phyloP scores from a whole-genome alignment of 208 protist species.

The Trypanosomatidae sp. region DNA sequence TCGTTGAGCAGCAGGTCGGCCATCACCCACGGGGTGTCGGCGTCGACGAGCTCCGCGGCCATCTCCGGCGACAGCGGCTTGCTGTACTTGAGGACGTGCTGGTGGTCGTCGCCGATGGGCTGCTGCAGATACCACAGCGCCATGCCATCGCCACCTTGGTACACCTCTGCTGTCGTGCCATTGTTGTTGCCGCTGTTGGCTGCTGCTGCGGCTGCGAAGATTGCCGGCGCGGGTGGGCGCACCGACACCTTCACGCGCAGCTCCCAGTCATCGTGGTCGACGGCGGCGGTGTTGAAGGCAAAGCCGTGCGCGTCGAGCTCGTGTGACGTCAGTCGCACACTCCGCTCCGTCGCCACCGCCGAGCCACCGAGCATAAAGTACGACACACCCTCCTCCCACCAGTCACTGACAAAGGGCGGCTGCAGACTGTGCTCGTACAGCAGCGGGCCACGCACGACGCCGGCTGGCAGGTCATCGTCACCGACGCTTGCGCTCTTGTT shows the following conservation, averaged over 20 bases:
- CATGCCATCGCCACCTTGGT: conserved; percentile 71
- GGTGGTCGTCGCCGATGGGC: conserved; percentile 70
- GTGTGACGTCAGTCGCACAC: conserved; percentile 59
- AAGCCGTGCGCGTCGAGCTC: conserved; percentile 61
- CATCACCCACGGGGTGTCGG: conserved; percentile 34
- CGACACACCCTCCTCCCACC: conserved; percentile 81
- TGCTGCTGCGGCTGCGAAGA: background rate
- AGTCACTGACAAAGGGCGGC: conserved; percentile 61
- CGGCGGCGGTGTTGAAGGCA: conserved; percentile 63
- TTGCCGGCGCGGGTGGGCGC: conserved; percentile 26
- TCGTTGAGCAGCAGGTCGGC: conserved; percentile 54
- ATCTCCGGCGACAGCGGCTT: conserved; percentile 41
- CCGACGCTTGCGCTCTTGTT: too few relatives aligned
- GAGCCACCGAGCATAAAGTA: conserved; percentile 79
- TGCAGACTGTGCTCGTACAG: conserved; percentile 68
- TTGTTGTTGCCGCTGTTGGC: conserved; percentile 4
- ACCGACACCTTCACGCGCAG: conserved; percentile 54
- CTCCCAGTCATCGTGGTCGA: conserved; percentile 70
- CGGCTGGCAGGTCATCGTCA: conserved; percentile 25
- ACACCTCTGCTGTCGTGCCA: conserved; percentile 4
- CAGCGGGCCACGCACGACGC: conserved; percentile 40
- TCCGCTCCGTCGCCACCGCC: conserved; percentile 64
- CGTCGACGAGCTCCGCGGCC: conserved; percentile 22
- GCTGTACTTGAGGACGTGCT: conserved; percentile 69
- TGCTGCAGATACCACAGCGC: conserved; percentile 74